These are phyloP conservation scores for Pleomassaria siparia DNA, from an alignment of 2,329 filamentous ascomycete species.

Conservation along the genomic window DNA sequence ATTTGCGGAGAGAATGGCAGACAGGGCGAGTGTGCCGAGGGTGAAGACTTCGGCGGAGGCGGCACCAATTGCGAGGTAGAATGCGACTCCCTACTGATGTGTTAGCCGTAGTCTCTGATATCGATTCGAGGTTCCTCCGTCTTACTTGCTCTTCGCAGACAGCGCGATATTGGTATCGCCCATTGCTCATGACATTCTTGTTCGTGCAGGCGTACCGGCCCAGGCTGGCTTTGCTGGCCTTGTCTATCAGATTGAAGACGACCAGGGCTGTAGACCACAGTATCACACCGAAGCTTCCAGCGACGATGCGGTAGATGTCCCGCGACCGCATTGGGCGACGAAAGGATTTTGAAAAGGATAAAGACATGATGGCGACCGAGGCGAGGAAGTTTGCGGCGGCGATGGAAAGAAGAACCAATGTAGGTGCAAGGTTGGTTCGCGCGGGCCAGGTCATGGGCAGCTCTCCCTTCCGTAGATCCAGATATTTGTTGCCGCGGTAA, in stretches of 20 bases:
- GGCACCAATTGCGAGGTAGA: constrained; percentile 40
- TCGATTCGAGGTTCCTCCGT: background rate
- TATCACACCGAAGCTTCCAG: constrained; percentile 36
- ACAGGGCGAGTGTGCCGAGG: constrained; percentile 35
- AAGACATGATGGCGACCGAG: constrained; percentile 34
- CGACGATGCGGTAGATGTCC: constrained; percentile 37
- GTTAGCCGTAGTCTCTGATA: constrained; percentile 15
- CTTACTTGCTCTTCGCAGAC: constrained; percentile 42
- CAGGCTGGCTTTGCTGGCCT: constrained; percentile 40
- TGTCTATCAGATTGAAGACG: constrained; percentile 37
- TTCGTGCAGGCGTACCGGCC: constrained; percentile 40
- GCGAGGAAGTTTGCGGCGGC: constrained; percentile 37
- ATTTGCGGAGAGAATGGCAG: constrained; percentile 30
- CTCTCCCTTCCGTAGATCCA: constrained; percentile 40
- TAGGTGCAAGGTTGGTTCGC: constrained; percentile 39
- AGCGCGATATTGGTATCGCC: constrained; percentile 39
- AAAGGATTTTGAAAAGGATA: constrained; percentile 37
- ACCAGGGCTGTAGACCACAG: constrained; percentile 36
- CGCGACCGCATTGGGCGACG: constrained; percentile 37
- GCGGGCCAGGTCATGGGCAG: constrained; percentile 43
- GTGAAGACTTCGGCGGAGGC: constrained; percentile 34
- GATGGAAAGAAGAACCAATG: constrained; percentile 36
- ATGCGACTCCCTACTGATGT: constrained; percentile 31
- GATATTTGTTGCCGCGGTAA: constrained; percentile 37
- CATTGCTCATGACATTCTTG: constrained; percentile 37